These are phyloP conservation scores for Auriscalpium vulgare DNA, from an alignment of 768 basidiomycete genomes.

Conservation along the genomic window DNA sequence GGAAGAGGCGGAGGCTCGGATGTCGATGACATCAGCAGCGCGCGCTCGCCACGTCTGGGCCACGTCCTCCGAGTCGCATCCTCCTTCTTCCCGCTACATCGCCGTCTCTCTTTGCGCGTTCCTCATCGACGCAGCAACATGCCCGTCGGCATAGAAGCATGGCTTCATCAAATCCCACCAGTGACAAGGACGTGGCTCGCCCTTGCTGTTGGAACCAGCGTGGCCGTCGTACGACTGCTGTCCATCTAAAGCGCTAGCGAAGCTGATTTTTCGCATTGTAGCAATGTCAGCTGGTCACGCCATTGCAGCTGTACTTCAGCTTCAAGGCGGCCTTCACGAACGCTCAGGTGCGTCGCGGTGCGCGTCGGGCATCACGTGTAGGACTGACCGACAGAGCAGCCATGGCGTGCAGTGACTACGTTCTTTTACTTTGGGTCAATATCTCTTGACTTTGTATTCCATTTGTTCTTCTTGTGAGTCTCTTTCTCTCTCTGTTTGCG, in stretches of 20 bases:
- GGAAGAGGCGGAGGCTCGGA: no score
- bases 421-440: conserved; percentile 96
- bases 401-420: conserved; percentile 83
- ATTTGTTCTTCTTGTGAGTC: conserved; percentile 96
- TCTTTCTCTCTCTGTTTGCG: background rate
- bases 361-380: background rate
- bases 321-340: conserved; percentile 79
- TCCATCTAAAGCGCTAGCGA: background rate
- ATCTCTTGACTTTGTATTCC: conserved; percentile 91
- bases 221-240: conserved; percentile 69
- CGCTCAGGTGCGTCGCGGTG: conserved; percentile 48
- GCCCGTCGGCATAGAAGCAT: conserved; percentile 83
- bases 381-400: conserved; percentile 33
- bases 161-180: conserved; percentile 88
- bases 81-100: no score
- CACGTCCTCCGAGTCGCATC: no score
- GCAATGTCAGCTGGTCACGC: conserved; percentile 92
- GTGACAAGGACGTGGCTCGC: conserved; percentile 84
- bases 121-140: conserved; percentile 25
- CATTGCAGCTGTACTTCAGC: conserved; percentile 89
- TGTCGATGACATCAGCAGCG: no score
- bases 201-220: conserved; percentile 68
- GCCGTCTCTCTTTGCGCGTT: no score
- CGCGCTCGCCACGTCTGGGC: no score
- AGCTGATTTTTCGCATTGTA: conserved; percentile 22